Evolutionary conservation across 306 rosid genomes (phyloP), one percentile per base, ranked within the genome.

Genomic region (Rubus idaeus): DNA sequence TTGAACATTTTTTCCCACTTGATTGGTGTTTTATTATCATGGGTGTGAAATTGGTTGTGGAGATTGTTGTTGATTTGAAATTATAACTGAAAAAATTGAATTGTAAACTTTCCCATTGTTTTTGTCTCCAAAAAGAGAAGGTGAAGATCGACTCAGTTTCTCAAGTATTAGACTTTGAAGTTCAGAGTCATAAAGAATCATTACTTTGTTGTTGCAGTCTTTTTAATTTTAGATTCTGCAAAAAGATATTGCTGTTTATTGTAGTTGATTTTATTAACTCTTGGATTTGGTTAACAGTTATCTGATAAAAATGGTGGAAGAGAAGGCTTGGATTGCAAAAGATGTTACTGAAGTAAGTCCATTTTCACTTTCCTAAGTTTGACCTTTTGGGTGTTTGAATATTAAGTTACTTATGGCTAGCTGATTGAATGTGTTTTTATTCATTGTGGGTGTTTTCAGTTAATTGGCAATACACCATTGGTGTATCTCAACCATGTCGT

Each of bases 401-500:
- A 11, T 10, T 71, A 46, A 75, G 68, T 41, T 51, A 26, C 3
- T 30, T 64, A 5, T 65, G 16, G 69, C 41, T 47, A 37, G 77
- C 79, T 78, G 56, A 74, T 41, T 4, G 42, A 6, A 6, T 67
- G 53, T 58, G 8, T 75, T 41, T 65, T 13, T 73, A 30, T 30
- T 18, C 3, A 4, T 71, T 72, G 71, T 69, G 73, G 46, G 40
- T 71, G 71, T 80, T 73, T 74, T 10, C 85, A 90, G 98, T 78
- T 93, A 45, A 85, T 93, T 45, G 97, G 94, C n/a, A 89, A 88
- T 44, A 93, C 97, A 13, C 96, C 97, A 6, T 73, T 93, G 83
- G 94, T 93, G 0, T 94, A 87, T 87, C 98, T 94, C 85, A 94
- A 91, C 87, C 94, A 63, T 58, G 78, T 94, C 4, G 89, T 85